These are phyloP conservation scores for Candida yuanshanica DNA, from an alignment of 805 yeast genomes.

Conservation along the genomic window DNA sequence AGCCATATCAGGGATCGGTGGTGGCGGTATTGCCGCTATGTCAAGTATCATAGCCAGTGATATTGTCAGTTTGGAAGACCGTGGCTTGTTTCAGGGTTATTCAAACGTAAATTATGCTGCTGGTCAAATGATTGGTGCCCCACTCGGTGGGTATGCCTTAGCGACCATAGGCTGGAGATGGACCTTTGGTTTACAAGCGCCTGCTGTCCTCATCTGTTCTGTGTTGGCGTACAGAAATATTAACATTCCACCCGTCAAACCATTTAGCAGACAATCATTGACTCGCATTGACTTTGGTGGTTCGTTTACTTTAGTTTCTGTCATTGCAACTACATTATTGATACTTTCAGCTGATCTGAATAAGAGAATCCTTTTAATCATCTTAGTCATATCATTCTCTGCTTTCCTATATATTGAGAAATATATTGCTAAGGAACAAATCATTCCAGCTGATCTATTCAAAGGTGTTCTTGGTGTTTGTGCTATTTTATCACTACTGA, in stretches of 20 bases:
- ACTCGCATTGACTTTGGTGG: constrained; percentile 34
- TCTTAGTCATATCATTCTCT: constrained; percentile 6
- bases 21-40: constrained; percentile 48
- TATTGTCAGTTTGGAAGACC: constrained; percentile 42
- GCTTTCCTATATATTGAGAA: constrained; percentile 30
- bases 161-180: constrained; percentile 35
- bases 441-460: constrained; percentile 31
- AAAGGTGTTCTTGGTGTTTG: constrained; percentile 31
- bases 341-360: constrained; percentile 23
- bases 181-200: constrained; percentile 35
- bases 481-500: constrained; percentile 16
- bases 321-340: constrained; percentile 27
- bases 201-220: constrained; percentile 24
- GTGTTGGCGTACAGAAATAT: constrained; percentile 19
- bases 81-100: constrained; percentile 48
- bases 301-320: constrained; percentile 26
- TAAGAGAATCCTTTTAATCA: neutral
- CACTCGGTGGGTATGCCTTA: constrained; percentile 32
- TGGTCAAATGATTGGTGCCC: constrained; percentile 36
- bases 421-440: constrained; percentile 29
- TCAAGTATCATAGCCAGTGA: constrained; percentile 49
- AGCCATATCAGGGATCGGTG: constrained; percentile 51
- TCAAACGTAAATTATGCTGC: constrained; percentile 33
- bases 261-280: constrained; percentile 25
- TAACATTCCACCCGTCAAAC: constrained; percentile 3